A percentile compares a stretch with the other conserved stretches of the same genome.
phyloP scores from a whole-genome alignment of 768 basidiomycete genomes.

The Epithele typhae region DNA sequence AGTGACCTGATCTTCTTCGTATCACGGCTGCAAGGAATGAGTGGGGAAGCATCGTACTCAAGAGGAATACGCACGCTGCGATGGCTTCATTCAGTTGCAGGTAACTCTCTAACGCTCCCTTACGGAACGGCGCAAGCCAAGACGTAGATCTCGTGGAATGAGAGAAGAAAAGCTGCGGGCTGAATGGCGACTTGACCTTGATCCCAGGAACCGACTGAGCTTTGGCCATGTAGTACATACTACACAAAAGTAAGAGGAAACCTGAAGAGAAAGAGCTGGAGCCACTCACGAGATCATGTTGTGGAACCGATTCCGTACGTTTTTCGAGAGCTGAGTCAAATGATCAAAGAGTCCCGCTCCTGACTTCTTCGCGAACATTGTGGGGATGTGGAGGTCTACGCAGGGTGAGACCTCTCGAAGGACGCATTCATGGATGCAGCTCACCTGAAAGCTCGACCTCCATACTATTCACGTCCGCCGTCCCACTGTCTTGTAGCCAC shows the following conservation, averaged over 20 bases:
- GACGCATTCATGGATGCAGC: not conserved
- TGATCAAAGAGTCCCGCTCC: constrained; percentile 19
- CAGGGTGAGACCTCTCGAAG: not conserved
- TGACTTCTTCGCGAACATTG: constrained; percentile 9
- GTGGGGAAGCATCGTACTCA: too few species aligned
- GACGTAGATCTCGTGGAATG: constrained; percentile 25
- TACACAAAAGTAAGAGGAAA: too few species aligned
- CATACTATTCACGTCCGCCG: constrained; percentile 2
- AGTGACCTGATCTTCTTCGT: constrained; percentile 29
- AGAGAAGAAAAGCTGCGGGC: constrained; percentile 19
- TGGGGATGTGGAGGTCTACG: constrained; percentile 21
- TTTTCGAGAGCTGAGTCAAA: constrained; percentile 1
- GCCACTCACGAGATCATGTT: constrained; percentile 33
- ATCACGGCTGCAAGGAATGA: constrained; percentile 20
- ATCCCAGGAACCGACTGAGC: constrained; percentile 32
- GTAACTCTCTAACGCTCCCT: constrained; percentile 34
- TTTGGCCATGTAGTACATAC: constrained; percentile 34
- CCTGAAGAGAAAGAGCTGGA: too few species aligned
- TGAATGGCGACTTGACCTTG: constrained; percentile 17
- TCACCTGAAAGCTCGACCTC: constrained; percentile 10
- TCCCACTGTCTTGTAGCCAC: too few species aligned
- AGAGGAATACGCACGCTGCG: constrained; percentile 30
- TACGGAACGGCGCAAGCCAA: constrained; percentile 34
- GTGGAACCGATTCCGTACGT: constrained; percentile 18
- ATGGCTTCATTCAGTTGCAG: constrained; percentile 32